Evolutionary conservation across 176 grass and related monocot genomes (phyloP).

Genomic region (Bothriochloa decipiens): DNA sequence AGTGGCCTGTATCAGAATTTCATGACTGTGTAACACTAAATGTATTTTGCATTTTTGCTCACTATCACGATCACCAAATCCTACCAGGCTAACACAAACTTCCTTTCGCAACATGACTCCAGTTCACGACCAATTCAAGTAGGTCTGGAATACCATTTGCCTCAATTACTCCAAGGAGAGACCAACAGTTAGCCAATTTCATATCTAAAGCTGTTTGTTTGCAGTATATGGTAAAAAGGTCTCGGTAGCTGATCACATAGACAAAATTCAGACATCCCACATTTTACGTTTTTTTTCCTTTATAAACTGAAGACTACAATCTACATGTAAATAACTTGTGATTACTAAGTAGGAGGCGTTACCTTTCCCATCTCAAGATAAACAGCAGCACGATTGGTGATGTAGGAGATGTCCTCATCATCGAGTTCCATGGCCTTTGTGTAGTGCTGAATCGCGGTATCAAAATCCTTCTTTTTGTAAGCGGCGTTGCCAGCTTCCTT

Average conservation of each 20-base stretch:
- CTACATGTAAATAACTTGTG: not conserved
- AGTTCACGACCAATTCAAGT: not conserved
- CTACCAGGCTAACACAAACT: not conserved
- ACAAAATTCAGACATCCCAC: not conserved
- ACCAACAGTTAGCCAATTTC: not conserved
- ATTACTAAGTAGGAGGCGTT: not conserved
- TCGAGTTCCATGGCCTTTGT: constrained; percentile 85
- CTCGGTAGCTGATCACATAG: too few species aligned
- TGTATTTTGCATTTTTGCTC: not conserved
- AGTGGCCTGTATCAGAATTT: not conserved
- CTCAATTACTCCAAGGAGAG: not conserved
- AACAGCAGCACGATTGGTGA: constrained; percentile 86
- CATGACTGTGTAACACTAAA: not conserved
- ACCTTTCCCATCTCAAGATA: constrained; percentile 98
- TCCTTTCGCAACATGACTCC: not conserved
- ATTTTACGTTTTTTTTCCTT: not conserved
- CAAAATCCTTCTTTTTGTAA: constrained; percentile 97
- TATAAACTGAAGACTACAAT: not conserved
- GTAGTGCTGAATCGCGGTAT: constrained; percentile 82
- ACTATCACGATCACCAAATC: not conserved
- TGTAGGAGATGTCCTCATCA: constrained; percentile 84
- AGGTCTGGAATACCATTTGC: not conserved
- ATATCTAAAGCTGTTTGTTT: not conserved
- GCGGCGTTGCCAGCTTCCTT: constrained; percentile 87
- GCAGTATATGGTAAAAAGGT: not conserved